Base-by-base conservation (phyloP, 192 early-diverging fungal genomes). In the Coemansia sp. region DNA sequence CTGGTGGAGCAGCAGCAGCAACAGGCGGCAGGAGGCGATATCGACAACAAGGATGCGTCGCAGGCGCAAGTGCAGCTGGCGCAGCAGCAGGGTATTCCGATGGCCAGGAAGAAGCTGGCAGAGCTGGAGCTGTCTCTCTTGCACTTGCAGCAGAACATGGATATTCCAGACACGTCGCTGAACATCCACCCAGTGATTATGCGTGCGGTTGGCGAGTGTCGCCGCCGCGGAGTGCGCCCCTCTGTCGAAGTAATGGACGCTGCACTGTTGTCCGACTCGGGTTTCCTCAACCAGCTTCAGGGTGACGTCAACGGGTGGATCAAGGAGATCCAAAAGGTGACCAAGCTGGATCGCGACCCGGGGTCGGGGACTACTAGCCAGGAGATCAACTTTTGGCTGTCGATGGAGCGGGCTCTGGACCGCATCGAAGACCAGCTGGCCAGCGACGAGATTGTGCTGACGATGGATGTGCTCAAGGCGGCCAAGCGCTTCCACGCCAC, bases 331-430 rank as follows among this genome's bases (percentile, higher is more conserved):
- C 96, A 99, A 71, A 98, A 98, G 71, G 97, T 99, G 17, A 98
- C 97, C 44, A 94, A 95, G 72, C 88, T 99, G 57, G 86, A 88
- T 47, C 90, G 98, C 59, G 98, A 99, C 66, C 95, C 96, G 14
- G 79, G 89, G 1, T 92, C 91, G 21, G 96, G 96, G 10, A 92
- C 94, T 6, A 95, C 97, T 26, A 92, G 91, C 55, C 96, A 98
- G 82, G 98, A 99, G 80, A 96, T 99, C 81, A 97, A 96, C 82
- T 99, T 99, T 78, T 99, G 98, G 98, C 84, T 97, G 37, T 91
- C 90, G 60, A 96, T 99, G 95, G 98, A 99, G 78, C 85, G 89
- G 17, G 95, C 93, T 26, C 80, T 99, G 50, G 91, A 92, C 66
- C 87, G 91, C 62, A 96, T 99, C 68, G 95, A 99, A 68, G 93